Percentiles rank a stretch among this genome's conserved stretches.
phyloP scores from a whole-genome alignment of 495 filamentous ascomycete species.

The Neurospora terricola region DNA sequence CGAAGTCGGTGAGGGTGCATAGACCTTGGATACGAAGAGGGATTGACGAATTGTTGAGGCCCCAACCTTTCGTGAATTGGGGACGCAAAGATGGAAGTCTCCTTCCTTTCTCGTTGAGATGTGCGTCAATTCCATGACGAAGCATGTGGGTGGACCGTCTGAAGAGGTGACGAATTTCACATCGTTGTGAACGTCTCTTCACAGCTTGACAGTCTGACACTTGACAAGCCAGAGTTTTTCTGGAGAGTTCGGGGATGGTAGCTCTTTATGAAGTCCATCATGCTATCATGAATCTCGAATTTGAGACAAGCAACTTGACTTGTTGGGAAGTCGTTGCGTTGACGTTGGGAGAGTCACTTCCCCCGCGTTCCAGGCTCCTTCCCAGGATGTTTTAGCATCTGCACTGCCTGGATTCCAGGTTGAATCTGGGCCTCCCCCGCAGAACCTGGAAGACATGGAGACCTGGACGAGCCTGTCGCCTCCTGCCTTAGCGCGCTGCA shows the following conservation, averaged over 20 bases:
- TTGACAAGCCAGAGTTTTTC: background rate
- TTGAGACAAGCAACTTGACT: background rate
- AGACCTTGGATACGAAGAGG: background rate
- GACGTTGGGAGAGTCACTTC: background rate
- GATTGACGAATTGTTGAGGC: background rate
- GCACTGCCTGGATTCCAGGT: background rate
- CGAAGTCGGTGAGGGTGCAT: background rate
- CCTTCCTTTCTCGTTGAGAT: background rate
- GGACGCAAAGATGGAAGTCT: background rate
- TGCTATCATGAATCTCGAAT: background rate
- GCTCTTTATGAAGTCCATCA: background rate
- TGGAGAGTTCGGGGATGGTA: background rate
- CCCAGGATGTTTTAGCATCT: background rate
- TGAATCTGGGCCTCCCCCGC: background rate
- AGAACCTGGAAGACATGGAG: background rate
- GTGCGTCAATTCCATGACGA: background rate
- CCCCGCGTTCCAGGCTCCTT: background rate
- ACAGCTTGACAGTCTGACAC: background rate
- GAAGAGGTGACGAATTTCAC: background rate
- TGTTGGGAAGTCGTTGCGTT: background rate
- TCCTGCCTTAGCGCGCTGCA: background rate
- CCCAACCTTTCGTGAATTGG: background rate
- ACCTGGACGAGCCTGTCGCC: background rate
- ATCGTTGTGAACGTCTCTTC: background rate
- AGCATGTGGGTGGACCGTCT: background rate